Base-by-base conservation (phyloP, 495 filamentous ascomycete genomes). In the Penicillium silybi region DNA sequence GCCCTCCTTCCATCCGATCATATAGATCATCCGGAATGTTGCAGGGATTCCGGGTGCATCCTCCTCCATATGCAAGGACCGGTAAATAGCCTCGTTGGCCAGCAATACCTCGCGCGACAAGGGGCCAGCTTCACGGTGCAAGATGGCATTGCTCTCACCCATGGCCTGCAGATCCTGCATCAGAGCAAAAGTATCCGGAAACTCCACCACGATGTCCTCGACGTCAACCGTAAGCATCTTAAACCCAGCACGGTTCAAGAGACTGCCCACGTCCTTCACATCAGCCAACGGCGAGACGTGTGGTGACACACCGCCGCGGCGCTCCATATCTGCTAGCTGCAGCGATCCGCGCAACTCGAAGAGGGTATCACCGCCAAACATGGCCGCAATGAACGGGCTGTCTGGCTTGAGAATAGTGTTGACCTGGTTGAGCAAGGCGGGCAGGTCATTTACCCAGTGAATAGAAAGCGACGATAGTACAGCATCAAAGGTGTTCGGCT, bases 371-470 rank as follows among this genome's bases (percentile, higher is more conserved):
- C 95, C 95, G 47, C 95, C 95, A 40, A 95, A 83, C 91, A 99
- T 97, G 45, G 90, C 93, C 11, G 85, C 93, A 32, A 99, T 83
- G 65, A 99, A 95, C 13, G 95, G 92, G 38, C 81, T 77, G 64
- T 99, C 95, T 0, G 93, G 91, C 69, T 92, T 92, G 15, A 99
- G 81, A 32, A 92, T 76, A 38, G 74, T 75, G 71, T 93, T 90
- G 56, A 95, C 80, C 64, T 96, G 88, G 29, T 80, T 69, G 1
- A 99, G 80, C 4, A 92, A 72, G 4, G 84, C 85, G 0, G 95
- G 93, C 7, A 99, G 80, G 65, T 99, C 88, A 69, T 99, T 99
- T 70, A 96, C 85, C 95, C 95, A 99, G 70, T 99, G 95, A 65
- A 99, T 80, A 27, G 85, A 89, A 52, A 95, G 74, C 39, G 86